Evolutionary conservation across 73 alveolate genomes (phyloP), one percentile per base, ranked within the genome.

Genomic region (Vitrella brassicaformis): DNA sequence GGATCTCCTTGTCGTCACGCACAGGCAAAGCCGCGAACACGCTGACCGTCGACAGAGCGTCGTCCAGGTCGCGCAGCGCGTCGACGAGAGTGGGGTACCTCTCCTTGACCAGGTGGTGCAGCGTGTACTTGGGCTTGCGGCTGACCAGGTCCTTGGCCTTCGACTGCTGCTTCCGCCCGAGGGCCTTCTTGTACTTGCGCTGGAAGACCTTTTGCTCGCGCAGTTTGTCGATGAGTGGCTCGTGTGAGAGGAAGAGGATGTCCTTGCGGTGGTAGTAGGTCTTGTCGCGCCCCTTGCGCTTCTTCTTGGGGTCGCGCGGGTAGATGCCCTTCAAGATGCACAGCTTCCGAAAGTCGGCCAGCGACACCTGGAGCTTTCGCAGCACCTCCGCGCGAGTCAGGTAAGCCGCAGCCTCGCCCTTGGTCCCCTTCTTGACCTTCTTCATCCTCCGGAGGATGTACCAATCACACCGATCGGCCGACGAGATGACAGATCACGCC

Each of bases 231-330:
- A 93, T 82, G 79, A 93, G 82, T 76, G 83, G 83, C 77, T 94
- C 98, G 74, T 89, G 93, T 78, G 90, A 86, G 68, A 96, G 89
- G 79, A 89, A 92, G 74, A 89, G 88, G 68, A 96, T 86, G 75
- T 96, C 99, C 79, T 94, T 96, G 66, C 47, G 78, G 81, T 90
- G 98, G 75, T 96, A 96, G 87, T 95, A 96, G 29, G 99, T 93
- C 83, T 95, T 97, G 87, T 92, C 91, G 28, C 89, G 82, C 87
- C 97, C 98, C 80, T 96, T 92, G 78, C 93, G 89, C 92, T 93
- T 92, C 90, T 90, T 90, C 90, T 90, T 94, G 31, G 99, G 99
- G 56, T 96, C 99, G 78, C 98, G 85, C 32, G 99, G 99, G 78
- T 92, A 96, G 70, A 96, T 87, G 4, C 99, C 83, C 71, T 76